Conservation (phyloP, 2,329 filamentous ascomycete genomes). For the Lachnellula arida region DNA sequence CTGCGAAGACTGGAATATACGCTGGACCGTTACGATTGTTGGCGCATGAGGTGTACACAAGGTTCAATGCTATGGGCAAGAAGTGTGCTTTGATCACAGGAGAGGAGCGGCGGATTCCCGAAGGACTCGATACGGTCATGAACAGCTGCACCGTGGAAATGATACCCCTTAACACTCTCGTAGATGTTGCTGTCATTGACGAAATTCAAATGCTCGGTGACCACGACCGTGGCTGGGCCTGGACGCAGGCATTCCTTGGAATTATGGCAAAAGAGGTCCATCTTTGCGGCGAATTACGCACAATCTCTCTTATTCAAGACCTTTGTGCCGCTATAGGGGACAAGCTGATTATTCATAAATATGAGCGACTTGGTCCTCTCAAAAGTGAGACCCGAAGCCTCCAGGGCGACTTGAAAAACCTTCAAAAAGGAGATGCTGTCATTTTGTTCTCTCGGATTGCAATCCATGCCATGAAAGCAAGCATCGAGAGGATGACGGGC, state of each 20-base stretch:
- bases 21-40: constrained; percentile 84
- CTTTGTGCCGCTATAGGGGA: constrained; percentile 79
- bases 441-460: constrained; percentile 79
- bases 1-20: constrained; percentile 73
- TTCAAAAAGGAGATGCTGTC: constrained; percentile 86
- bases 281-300: constrained; percentile 84
- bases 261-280: constrained; percentile 85
- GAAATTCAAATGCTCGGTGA: constrained; percentile 98
- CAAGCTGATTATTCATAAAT: constrained; percentile 73
- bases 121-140: constrained; percentile 54
- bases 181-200: constrained; percentile 92
- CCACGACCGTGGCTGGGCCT: constrained; percentile 78
- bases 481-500: constrained; percentile 72
- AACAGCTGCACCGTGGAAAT: constrained; percentile 95
- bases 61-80: constrained; percentile 73
- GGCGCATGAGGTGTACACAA: constrained; percentile 91
- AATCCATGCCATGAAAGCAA: constrained; percentile 73
- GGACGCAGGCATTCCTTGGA: constrained; percentile 87
- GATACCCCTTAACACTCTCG: constrained; percentile 44
- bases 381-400: constrained; percentile 61
- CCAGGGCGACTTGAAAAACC: constrained; percentile 54
- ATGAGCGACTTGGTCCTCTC: constrained; percentile 77
- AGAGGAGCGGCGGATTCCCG: constrained; percentile 74
- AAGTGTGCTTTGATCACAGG: constrained; percentile 81
- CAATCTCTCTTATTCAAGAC: constrained; percentile 71